Conservation (phyloP, 2,329 filamentous ascomycete species). For the Fusarium buxicola region DNA sequence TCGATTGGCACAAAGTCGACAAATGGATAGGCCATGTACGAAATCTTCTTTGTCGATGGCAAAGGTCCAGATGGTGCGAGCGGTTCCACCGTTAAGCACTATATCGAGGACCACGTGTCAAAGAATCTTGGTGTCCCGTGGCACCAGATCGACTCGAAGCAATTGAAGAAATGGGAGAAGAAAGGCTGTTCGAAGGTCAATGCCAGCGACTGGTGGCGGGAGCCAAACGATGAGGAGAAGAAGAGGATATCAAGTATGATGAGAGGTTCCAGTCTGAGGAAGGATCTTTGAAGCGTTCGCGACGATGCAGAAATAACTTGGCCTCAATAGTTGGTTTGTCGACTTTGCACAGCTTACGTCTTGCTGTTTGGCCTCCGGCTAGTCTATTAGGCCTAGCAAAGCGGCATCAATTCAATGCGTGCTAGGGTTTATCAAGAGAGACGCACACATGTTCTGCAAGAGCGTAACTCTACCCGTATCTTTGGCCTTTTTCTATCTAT, state of each 20-base stretch:
- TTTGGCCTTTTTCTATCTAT: too few species aligned
- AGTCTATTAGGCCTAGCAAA: too few species aligned
- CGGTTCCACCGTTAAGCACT: not conserved
- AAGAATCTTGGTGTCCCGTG: slow-evolving; percentile 32
- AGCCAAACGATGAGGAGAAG: slow-evolving; percentile 25
- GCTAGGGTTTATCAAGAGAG: too few species aligned
- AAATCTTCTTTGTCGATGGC: slow-evolving; percentile 17
- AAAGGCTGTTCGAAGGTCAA: slow-evolving; percentile 20
- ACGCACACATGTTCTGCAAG: too few species aligned
- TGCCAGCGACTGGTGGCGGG: slow-evolving; percentile 23
- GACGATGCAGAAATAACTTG: not conserved
- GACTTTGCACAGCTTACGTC: too few species aligned
- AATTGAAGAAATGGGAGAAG: slow-evolving; percentile 17
- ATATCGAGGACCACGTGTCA: slow-evolving; percentile 31
- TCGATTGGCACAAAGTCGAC: slow-evolving; percentile 33
- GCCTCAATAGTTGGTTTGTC: too few species aligned
- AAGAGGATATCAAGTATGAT: slow-evolving; percentile 18
- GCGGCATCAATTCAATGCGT: too few species aligned
- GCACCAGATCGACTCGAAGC: slow-evolving; percentile 29
- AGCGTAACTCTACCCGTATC: too few species aligned
- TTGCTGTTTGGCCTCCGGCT: too few species aligned
- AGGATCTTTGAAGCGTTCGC: slow-evolving; percentile 12
- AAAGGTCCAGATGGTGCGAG: not conserved
- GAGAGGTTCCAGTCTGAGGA: slow-evolving; percentile 8
- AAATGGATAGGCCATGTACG: slow-evolving; percentile 17